Conservation (phyloP, 2,329 filamentous ascomycete genomes). For the Penicillium sp. region DNA sequence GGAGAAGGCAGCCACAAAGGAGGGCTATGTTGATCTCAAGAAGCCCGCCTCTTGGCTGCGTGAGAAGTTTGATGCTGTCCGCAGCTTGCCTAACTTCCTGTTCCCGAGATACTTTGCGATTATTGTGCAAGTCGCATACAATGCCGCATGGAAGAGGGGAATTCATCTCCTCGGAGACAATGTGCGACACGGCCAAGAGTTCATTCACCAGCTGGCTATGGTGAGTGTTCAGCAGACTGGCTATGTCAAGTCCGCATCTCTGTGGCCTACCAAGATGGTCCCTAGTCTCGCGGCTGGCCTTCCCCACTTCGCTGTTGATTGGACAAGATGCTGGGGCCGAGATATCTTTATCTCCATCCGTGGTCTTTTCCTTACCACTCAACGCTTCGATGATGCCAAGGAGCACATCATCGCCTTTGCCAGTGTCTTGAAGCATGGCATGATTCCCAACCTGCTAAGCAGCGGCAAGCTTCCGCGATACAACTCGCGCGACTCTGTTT, state of each 20-base stretch:
- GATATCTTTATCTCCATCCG: slow-evolving; percentile 96
- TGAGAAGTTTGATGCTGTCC: slow-evolving; percentile 82
- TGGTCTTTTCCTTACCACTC: slow-evolving; percentile 87
- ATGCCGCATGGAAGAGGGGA: slow-evolving; percentile 75
- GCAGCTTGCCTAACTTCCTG: slow-evolving; percentile 82
- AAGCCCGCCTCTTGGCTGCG: slow-evolving; percentile 76
- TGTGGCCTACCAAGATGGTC: slow-evolving; percentile 83
- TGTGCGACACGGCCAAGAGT: slow-evolving; percentile 79
- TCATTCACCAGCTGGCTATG: slow-evolving; percentile 84
- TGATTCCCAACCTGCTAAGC: slow-evolving; percentile 93
- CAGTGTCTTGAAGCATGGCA: slow-evolving; percentile 94
- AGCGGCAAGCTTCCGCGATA: slow-evolving; percentile 85
- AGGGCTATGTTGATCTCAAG: slow-evolving; percentile 63
- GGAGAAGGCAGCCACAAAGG: slow-evolving; percentile 67
- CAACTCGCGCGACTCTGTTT: slow-evolving; percentile 93
- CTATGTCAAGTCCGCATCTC: slow-evolving; percentile 82
- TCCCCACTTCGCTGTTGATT: slow-evolving; percentile 90
- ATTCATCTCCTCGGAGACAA: slow-evolving; percentile 78
- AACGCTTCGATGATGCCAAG: slow-evolving; percentile 82
- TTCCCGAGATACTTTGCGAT: slow-evolving; percentile 92
- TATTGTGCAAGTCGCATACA: slow-evolving; percentile 83
- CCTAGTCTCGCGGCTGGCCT: slow-evolving; percentile 88
- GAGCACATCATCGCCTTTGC: slow-evolving; percentile 95
- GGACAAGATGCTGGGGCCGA: slow-evolving; percentile 95
- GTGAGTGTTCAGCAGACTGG: slow-evolving; percentile 91